Percentiles rank a stretch among this genome's conserved stretches.
phyloP scores from a whole-genome alignment of 2,329 filamentous ascomycete species.

The Sarocladium kiliense region DNA sequence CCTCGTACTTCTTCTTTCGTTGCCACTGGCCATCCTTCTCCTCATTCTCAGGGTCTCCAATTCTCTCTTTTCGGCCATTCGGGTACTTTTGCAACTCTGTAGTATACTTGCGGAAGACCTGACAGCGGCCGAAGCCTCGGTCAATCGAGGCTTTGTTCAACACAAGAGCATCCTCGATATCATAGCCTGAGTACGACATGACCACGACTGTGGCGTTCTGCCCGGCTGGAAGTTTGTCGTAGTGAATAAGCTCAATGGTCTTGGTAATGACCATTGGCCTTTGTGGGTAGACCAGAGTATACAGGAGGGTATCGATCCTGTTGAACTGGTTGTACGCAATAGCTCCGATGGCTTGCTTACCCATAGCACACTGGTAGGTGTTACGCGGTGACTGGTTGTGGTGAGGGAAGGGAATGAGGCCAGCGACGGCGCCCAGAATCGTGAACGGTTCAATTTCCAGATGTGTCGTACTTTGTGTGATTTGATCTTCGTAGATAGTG shows the following conservation, averaged over 20 bases:
- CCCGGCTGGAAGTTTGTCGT: conserved; percentile 93
- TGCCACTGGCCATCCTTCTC: conserved; percentile 56
- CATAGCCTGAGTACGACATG: conserved; percentile 99
- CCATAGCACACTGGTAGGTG: conserved; percentile 99
- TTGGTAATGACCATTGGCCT: conserved; percentile 96
- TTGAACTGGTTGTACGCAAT: conserved; percentile 98
- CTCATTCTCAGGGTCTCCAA: conserved; percentile 51
- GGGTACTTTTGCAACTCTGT: conserved; percentile 84
- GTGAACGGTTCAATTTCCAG: conserved; percentile 98
- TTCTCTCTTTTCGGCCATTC: conserved; percentile 67
- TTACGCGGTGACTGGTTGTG: conserved; percentile 99
- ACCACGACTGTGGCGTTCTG: conserved; percentile 97
- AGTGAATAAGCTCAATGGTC: conserved; percentile 93
- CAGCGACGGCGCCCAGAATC: conserved; percentile 89
- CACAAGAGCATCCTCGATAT: conserved; percentile 97
- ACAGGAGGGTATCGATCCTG: conserved; percentile 91
- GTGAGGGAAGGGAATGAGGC: conserved; percentile 94
- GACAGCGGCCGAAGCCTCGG: conserved; percentile 90
- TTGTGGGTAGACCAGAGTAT: conserved; percentile 96
- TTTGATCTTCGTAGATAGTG: conserved; percentile 80
- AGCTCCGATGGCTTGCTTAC: conserved; percentile 98
- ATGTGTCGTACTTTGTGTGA: conserved; percentile 81
- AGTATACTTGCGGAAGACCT: conserved; percentile 94
- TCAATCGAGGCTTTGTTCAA: conserved; percentile 95
- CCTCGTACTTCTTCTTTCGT: conserved; percentile 56